These are phyloP conservation scores for Populus ilicifolia DNA, from an alignment of 345 rosid species.

Conservation along the genomic window DNA sequence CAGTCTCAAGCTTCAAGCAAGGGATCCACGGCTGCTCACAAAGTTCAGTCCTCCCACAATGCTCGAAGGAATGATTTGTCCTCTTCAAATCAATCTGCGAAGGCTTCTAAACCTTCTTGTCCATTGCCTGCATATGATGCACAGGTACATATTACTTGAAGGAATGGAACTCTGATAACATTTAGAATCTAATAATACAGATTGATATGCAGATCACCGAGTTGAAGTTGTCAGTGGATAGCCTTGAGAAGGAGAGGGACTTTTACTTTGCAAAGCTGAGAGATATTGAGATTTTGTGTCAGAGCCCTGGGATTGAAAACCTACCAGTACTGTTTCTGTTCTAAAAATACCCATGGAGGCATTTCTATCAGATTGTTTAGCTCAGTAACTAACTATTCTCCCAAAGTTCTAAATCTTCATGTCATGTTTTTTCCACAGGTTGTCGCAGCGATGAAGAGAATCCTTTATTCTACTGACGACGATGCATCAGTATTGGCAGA, in stretches of 20 bases:
- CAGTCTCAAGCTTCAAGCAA: conserved; percentile 58
- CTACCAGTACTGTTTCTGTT: conserved; percentile 44
- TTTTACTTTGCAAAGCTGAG: conserved; percentile 85
- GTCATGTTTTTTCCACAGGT: conserved; percentile 37
- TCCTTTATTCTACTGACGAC: conserved; percentile 74
- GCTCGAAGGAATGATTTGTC: conserved; percentile 53
- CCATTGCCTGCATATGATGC: conserved; percentile 69
- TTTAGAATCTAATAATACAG: background rate
- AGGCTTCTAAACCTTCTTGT: conserved; percentile 48
- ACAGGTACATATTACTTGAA: conserved; percentile 42
- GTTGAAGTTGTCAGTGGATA: conserved; percentile 86
- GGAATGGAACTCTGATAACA: background rate
- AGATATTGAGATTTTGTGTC: conserved; percentile 88
- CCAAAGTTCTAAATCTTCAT: background rate
- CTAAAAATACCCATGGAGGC: background rate
- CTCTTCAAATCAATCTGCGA: conserved; percentile 47
- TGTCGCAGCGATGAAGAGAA: conserved; percentile 72
- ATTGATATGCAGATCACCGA: conserved; percentile 65
- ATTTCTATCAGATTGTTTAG: background rate
- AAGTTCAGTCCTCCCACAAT: conserved; percentile 54
- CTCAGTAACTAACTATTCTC: background rate
- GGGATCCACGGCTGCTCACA: conserved; percentile 50
- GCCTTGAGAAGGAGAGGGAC: conserved; percentile 96
- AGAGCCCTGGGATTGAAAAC: conserved; percentile 57
- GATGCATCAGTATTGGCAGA: conserved; percentile 59